Conservation (phyloP, 73 alveolate species). For the Tetrahymena borealis region DNA sequence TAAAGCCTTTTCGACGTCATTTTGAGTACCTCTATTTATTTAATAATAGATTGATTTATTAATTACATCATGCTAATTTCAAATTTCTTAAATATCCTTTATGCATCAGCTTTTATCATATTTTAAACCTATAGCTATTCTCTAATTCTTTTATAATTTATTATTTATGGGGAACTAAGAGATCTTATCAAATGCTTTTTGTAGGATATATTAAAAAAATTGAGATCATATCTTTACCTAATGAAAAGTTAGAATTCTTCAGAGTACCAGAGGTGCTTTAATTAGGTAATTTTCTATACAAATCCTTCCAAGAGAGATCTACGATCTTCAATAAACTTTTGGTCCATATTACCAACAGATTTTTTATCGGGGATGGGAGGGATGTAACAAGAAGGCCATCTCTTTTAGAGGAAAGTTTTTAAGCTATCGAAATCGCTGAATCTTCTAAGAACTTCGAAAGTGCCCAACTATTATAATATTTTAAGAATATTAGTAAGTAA, state of each 20-base stretch:
- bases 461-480: conserved; percentile 1
- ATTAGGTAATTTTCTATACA: conserved; percentile 1
- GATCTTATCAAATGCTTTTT: too few species aligned
- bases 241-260: conserved; percentile 14
- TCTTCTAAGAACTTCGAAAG: conserved; percentile 21
- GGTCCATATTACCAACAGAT: conserved; percentile 44
- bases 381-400: conserved; percentile 46
- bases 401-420: background rate
- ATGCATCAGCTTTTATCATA: too few species aligned
- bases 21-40: background rate
- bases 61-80: background rate
- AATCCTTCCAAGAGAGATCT: conserved; percentile 16
- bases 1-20: background rate
- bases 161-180: too few species aligned
- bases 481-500: background rate
- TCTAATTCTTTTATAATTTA: too few species aligned
- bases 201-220: too few species aligned
- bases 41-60: background rate
- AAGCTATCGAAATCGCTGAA: conserved; percentile 38
- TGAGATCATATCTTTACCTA: conserved; percentile 4
- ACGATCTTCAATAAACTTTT: conserved; percentile 40
- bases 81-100: background rate
- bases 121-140: too few species aligned
- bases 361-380: conserved; percentile 42
- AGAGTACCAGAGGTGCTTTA: conserved; percentile 40